phyloP scores from a whole-genome alignment of 768 basidiomycete genomes.

The Suillus discolor region DNA sequence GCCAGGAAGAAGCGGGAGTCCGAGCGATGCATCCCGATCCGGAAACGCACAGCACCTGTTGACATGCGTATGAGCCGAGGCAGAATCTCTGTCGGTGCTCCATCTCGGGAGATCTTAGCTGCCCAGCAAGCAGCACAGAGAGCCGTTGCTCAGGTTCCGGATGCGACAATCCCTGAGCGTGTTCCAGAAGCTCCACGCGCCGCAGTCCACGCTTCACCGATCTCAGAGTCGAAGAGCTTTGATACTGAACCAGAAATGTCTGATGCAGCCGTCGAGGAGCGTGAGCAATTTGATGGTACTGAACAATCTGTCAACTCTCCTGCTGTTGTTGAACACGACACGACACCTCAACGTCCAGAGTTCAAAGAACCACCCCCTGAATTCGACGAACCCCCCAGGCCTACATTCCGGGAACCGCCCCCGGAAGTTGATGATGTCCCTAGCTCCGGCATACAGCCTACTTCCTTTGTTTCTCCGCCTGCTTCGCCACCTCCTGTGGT shows the following conservation, averaged over 20 bases:
- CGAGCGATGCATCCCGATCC: slow-evolving; percentile 77
- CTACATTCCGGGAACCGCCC: slow-evolving; percentile 64
- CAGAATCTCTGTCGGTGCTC: slow-evolving; percentile 70
- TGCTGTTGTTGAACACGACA: slow-evolving; percentile 18
- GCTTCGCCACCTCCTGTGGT: slow-evolving; percentile 25
- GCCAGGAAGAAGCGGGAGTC: slow-evolving; percentile 86
- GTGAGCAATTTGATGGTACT: slow-evolving; percentile 30
- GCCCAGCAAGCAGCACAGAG: slow-evolving; percentile 68
- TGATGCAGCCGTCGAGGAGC: slow-evolving; percentile 11
- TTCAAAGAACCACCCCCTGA: slow-evolving; percentile 67
- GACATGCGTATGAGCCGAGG: slow-evolving; percentile 88
- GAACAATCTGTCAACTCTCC: slow-evolving; percentile 20
- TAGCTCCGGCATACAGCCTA: slow-evolving; percentile 15
- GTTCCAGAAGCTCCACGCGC: slow-evolving; percentile 17
- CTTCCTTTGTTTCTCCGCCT: slow-evolving; percentile 23
- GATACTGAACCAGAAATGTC: slow-evolving; percentile 19
- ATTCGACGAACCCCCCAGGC: slow-evolving; percentile 38
- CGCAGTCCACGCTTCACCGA: slow-evolving; percentile 23
- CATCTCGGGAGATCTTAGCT: slow-evolving; percentile 69
- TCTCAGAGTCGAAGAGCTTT: slow-evolving; percentile 21
- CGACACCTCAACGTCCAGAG: slow-evolving; percentile 38
- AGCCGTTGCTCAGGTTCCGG: slow-evolving; percentile 38
- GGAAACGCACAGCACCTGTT: slow-evolving; percentile 85
- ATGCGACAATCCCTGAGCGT: slow-evolving; percentile 13
- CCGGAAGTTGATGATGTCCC: slow-evolving; percentile 54